Base-by-base conservation (phyloP, 805 yeast genomes). In the Nakazawaea siamensis region DNA sequence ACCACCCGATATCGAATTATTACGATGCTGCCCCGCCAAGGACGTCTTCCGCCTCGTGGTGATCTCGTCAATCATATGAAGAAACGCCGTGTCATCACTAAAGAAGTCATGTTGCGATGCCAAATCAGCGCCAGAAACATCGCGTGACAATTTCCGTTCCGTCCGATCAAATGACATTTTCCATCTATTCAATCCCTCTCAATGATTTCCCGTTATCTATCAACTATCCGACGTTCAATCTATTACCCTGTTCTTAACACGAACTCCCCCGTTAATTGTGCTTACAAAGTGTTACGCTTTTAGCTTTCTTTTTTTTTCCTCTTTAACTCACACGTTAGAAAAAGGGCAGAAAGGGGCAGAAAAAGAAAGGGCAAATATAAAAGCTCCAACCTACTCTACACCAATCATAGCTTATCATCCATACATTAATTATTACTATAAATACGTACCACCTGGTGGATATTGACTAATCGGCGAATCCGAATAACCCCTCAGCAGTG, bases 401-500 rank as follows among this genome's bases (percentile, higher is more conserved):
- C 23, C 23, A 20, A 7, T 27, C 13, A 14, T 18, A 14, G 7
- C 18, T 20, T 20, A 20, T 10, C 10, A 20, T 20, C 10, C 7
- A 7, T 20, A 20, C 10, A 20, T 20, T n/a, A n/a, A 20, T 10
- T 20, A 20, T 20, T 7, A 7, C 23, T 20, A 20, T 24, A 24
- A 24, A 24, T 9, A 24, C 15, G n/a, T 9, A 24, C 14, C 15
- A 5, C 15, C 28, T 16, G 6, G 24, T 23, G 23, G 12, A 23
- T 34, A 19, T 20, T n/a, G 24, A 19, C 27, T 29, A n/a, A 32
- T 32, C 10, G 35, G 33, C 4, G 33, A 37, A 18, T 35, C 39
- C 5, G 69, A 62, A 34, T 65, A 66, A 3, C 69, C 70, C 53
- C 64, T 44, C 4, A 70, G 69, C 3, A 67, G 70, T 3, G 70